A percentile compares a stretch with the other conserved stretches of the same genome.
Evolutionary conservation across 1,284 basidiomycete genomes (phyloP).

Genomic region (Pseudomicrostroma phylloplanum): DNA sequence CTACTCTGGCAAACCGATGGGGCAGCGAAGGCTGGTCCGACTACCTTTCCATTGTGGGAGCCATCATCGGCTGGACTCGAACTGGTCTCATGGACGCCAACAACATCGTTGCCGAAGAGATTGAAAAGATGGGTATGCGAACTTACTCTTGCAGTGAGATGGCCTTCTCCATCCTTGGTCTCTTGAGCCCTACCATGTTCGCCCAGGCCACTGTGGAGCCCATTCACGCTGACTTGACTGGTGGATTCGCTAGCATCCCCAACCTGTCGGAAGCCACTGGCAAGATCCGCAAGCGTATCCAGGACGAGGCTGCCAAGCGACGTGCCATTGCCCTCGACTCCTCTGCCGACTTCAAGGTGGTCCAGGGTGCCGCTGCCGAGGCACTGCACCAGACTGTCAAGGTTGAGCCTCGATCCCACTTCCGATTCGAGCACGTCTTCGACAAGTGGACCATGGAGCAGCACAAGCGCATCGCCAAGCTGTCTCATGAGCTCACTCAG

Average conservation of each 20-base stretch:
- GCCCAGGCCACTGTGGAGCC: constrained; percentile 99
- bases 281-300: constrained; percentile 66
- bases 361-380: constrained; percentile 86
- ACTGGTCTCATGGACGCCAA: constrained; percentile 97
- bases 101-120: constrained; percentile 87
- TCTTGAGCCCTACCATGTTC: constrained; percentile 97
- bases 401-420: constrained; percentile 91
- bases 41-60: constrained; percentile 93
- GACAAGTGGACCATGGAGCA: constrained; percentile 54
- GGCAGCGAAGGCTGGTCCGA: constrained; percentile 91
- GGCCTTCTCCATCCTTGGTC: constrained; percentile 98
- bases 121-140: constrained; percentile 86
- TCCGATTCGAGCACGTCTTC: constrained; percentile 63
- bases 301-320: constrained; percentile 80
- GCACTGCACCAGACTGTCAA: constrained; percentile 84
- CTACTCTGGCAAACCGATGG: constrained; percentile 97
- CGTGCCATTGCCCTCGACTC: constrained; percentile 89
- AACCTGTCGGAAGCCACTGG: constrained; percentile 39
- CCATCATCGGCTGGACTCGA: constrained; percentile 79
- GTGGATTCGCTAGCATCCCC: constrained; percentile 57
- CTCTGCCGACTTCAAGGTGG: constrained; percentile 84
- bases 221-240: constrained; percentile 87
- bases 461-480: constrained; percentile 60
- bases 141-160: constrained; percentile 99
- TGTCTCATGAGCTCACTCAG: constrained; percentile 20